Evolutionary conservation across 2,329 filamentous ascomycete species (phyloP).

Genomic region (Scytalidium sp.): DNA sequence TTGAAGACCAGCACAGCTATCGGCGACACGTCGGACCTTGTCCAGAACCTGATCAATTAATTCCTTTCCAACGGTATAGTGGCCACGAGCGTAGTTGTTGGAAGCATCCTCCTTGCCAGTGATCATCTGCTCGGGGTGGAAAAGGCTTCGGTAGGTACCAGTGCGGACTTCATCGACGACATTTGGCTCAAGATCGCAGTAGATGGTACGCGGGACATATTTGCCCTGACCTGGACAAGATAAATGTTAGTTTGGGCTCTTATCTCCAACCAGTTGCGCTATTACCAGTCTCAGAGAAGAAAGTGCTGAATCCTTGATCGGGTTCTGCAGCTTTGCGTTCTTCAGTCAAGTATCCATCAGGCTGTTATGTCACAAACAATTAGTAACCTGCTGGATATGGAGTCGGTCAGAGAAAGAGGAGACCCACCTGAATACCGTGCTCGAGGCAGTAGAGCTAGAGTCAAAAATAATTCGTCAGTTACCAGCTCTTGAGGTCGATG

Average conservation of each 20-base stretch:
- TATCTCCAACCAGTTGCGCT: conserved; percentile 19
- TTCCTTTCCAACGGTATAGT: conserved; percentile 99
- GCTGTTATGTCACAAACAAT: conserved; percentile 50
- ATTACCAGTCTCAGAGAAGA: conserved; percentile 99
- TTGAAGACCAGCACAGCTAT: conserved; percentile 97
- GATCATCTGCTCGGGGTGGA: conserved; percentile 99
- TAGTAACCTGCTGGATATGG: background rate
- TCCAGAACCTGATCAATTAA: conserved; percentile 97
- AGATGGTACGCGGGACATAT: conserved; percentile 98
- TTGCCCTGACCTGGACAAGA: conserved; percentile 79
- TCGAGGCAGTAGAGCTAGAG: conserved; percentile 97
- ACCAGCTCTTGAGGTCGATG: conserved; percentile 5
- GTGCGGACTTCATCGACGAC: conserved; percentile 99
- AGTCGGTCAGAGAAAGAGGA: conserved; percentile 4
- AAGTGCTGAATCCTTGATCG: conserved; percentile 98
- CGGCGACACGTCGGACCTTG: conserved; percentile 95
- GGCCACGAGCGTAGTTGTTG: conserved; percentile 99
- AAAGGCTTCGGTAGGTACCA: conserved; percentile 90
- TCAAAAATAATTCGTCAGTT: conserved; percentile 26
- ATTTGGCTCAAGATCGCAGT: conserved; percentile 99
- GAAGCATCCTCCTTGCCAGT: conserved; percentile 99
- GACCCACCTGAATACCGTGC: conserved; percentile 94
- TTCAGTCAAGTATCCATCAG: conserved; percentile 97
- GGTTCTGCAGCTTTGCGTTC: conserved; percentile 92
- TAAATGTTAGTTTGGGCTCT: conserved; percentile 24